Evolutionary conservation across 768 basidiomycete genomes (phyloP).

Genomic region (Russula sp.): DNA sequence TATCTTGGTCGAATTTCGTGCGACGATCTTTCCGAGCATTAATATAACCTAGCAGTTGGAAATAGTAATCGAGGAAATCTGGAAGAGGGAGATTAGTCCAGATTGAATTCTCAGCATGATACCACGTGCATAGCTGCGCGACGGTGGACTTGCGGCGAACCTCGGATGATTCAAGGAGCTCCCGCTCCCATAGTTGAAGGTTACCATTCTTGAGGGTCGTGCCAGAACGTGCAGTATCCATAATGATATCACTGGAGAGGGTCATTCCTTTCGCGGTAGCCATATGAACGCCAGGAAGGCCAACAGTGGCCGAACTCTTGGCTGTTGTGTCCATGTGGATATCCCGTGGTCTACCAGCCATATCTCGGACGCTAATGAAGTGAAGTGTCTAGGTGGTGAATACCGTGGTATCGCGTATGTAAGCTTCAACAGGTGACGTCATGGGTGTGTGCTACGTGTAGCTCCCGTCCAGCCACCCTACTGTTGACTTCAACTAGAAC

Average conservation of each 20-base stretch:
- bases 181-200: constrained; percentile 77
- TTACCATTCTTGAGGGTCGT: constrained; percentile 50
- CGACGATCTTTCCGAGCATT: constrained; percentile 81
- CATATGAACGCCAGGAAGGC: constrained; percentile 54
- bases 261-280: constrained; percentile 53
- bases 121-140: constrained; percentile 82
- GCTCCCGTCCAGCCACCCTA: background rate
- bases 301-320: constrained; percentile 46
- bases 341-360: too few species aligned
- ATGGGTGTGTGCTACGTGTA: background rate
- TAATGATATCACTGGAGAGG: constrained; percentile 50
- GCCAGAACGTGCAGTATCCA: constrained; percentile 57
- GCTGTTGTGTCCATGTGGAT: constrained; percentile 54
- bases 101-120: constrained; percentile 5
- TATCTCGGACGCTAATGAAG: too few species aligned
- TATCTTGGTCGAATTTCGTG: constrained; percentile 77
- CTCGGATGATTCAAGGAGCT: constrained; percentile 77
- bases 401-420: background rate
- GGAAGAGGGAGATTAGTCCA: constrained; percentile 17
- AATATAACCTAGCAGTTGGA: constrained; percentile 88
- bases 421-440: constrained; percentile 7
- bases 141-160: constrained; percentile 95
- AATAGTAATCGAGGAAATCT: constrained; percentile 99
- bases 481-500: too few species aligned
- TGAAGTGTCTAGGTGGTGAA: too few species aligned